These are phyloP conservation scores for Chytriomyces confervae DNA, from an alignment of 192 early-diverging fungal species.

Conservation along the genomic window DNA sequence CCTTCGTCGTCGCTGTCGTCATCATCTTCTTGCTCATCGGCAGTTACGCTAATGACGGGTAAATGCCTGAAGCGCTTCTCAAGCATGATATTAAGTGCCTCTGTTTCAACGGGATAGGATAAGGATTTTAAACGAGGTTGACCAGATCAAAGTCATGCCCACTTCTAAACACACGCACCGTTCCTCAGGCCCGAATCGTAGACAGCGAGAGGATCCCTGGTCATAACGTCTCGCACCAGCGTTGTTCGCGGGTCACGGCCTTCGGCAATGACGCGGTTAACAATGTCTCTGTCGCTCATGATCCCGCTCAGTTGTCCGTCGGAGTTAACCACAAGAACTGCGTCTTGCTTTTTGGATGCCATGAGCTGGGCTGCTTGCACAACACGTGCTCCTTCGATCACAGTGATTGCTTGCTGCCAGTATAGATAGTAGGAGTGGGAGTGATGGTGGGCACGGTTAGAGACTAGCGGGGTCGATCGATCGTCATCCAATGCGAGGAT, in stretches of 20 bases:
- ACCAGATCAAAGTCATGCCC: too few relatives aligned
- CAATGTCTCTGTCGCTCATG: constrained; percentile 97
- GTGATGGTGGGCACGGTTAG: too few relatives aligned
- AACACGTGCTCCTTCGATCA: constrained; percentile 56
- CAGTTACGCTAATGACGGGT: constrained; percentile 51
- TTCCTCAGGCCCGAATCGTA: constrained; percentile 59
- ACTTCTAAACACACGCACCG: constrained; percentile 44
- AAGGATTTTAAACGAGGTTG: too few relatives aligned
- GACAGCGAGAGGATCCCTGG: constrained; percentile 87
- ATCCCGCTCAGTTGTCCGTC: constrained; percentile 93
- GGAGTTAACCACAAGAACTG: constrained; percentile 90
- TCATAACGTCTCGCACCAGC: constrained; percentile 86
- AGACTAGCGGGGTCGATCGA: too few relatives aligned
- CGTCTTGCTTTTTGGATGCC: constrained; percentile 96
- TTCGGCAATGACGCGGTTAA: constrained; percentile 92
- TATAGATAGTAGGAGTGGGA: too few relatives aligned
- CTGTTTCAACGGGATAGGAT: constrained; percentile 1
- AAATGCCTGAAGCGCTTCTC: constrained; percentile 55
- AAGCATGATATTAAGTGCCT: constrained; percentile 60
- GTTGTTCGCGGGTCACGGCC: constrained; percentile 56
- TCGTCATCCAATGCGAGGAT: too few relatives aligned
- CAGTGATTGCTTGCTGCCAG: constrained; percentile 67
- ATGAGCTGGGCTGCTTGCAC: constrained; percentile 66
- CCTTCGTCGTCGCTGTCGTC: constrained; percentile 26
- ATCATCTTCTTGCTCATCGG: constrained; percentile 34